Evolutionary conservation across 1,139 yeast species (phyloP).

Genomic region (Hemisphaericaspora xylofermentans): DNA sequence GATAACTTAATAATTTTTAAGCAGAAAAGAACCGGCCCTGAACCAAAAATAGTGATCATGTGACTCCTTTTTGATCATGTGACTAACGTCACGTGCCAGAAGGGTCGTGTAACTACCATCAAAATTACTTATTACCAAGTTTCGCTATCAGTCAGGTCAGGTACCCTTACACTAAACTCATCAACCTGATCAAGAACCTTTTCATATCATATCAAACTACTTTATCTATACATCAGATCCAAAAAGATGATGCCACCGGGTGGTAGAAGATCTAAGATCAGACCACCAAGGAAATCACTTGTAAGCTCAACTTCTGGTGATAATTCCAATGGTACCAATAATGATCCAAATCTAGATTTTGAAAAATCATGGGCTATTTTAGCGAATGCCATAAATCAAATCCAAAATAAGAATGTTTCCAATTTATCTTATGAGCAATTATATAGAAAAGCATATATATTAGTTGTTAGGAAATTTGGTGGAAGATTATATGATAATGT

Average conservation of each 20-base stretch:
- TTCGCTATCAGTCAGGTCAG: too few species aligned
- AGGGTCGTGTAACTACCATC: neutral
- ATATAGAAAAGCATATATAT: slow-evolving; percentile 76
- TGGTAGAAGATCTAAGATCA: slow-evolving; percentile 57
- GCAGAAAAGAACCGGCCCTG: slow-evolving; percentile 2
- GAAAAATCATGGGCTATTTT: slow-evolving; percentile 70
- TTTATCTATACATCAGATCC: too few species aligned
- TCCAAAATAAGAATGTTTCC: slow-evolving; percentile 72
- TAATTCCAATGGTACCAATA: slow-evolving; percentile 12
- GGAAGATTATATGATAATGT: slow-evolving; percentile 67
- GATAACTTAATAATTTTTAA: slow-evolving; percentile 5
- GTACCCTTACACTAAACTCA: too few species aligned
- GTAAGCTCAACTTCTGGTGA: slow-evolving; percentile 23
- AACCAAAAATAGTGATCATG: neutral
- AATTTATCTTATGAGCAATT: slow-evolving; percentile 80
- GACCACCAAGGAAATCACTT: slow-evolving; percentile 66
- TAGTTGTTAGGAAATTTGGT: slow-evolving; percentile 77
- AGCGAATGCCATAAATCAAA: slow-evolving; percentile 73
- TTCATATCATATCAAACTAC: too few species aligned
- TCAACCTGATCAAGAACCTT: too few species aligned
- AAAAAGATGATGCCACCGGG: slow-evolving; percentile 38
- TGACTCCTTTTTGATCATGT: slow-evolving; percentile 1
- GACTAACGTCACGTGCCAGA: slow-evolving; percentile 1
- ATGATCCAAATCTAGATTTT: slow-evolving; percentile 49
- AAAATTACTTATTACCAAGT: neutral